Evolutionary conservation across 331 rosid species (phyloP).

Genomic region (Erythrophleum ivorense): DNA sequence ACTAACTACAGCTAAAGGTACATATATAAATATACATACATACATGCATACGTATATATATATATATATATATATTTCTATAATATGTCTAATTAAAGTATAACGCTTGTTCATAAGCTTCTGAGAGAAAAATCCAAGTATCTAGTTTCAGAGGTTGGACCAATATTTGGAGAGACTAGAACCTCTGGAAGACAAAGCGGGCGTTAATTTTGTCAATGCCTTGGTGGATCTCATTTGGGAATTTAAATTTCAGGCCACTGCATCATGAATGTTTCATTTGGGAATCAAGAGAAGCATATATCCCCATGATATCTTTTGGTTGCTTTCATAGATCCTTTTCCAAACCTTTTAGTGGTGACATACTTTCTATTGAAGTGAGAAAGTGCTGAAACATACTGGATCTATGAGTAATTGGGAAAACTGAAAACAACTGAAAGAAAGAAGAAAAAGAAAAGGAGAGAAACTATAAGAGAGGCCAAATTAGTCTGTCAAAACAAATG

Average conservation of each 20-base stretch:
- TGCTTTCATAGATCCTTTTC: constrained; percentile 33
- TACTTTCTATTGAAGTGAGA: constrained; percentile 14
- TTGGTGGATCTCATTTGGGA: constrained; percentile 90
- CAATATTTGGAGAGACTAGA: constrained; percentile 61
- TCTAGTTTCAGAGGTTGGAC: constrained; percentile 64
- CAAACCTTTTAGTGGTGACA: constrained; percentile 7
- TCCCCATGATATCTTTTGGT: constrained; percentile 72
- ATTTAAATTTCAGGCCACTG: constrained; percentile 85
- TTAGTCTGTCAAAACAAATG: background rate
- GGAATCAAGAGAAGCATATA: constrained; percentile 77
- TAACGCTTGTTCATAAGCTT: constrained; percentile 68
- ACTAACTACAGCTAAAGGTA: too few relatives aligned
- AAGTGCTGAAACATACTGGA: constrained; percentile 10
- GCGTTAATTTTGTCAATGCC: constrained; percentile 85
- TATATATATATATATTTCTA: too few relatives aligned
- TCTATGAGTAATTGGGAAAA: constrained; percentile 2
- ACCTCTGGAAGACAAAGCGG: constrained; percentile 80
- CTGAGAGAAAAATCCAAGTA: constrained; percentile 70
- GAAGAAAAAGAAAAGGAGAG: too few relatives aligned
- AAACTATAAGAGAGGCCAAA: background rate
- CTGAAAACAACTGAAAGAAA: background rate
- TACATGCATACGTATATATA: too few relatives aligned
- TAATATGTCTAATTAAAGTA: constrained; percentile 17
- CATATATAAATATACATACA: too few relatives aligned
- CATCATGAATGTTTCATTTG: constrained; percentile 88